Evolutionary conservation across 2,329 filamentous ascomycete genomes (phyloP), one percentile per base, ranked within the genome.

Genomic region (Fusarium sp.): DNA sequence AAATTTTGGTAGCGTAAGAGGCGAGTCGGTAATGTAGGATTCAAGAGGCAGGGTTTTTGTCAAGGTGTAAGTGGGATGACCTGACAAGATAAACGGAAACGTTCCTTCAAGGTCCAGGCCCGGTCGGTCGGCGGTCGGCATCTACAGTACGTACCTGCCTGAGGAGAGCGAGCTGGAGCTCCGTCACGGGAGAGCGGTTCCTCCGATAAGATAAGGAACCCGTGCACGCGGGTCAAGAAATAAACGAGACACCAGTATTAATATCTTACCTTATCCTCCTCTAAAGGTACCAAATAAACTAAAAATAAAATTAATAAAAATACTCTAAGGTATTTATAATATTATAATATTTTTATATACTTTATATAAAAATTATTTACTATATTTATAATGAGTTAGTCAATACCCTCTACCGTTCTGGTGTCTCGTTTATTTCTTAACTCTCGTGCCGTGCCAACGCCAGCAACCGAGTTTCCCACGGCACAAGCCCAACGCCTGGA

Each of bases 41-140:
- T 62, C 60, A 74, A 63, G 61, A 69, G 70, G 68, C 69, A 78
- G 64, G 75, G 75, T 76, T 78, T 71, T 71, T 58, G 63, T 70
- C 58, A 70, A 76, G 72, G 64, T 73, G 76, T 77, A 78, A 77
- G 75, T 78, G 75, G 74, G 69, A 78, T 78, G 76, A 69, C 75
- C 76, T 78, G 76, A 78, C 70, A 72, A 70, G 76, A 78, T 70
- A 70, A 71, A 76, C 62, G 52, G 60, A 71, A 63, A 69, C 59
- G 66, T 70, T 67, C 56, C 62, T 69, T 65, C 45, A 27, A 71
- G 76, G 76, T 69, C 76, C 52, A 70, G 76, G 57, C 76, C 76
- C 68, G 63, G 67, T 64, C 73, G 38, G 62, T 34, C 35, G 45
- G 45, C n/a, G 61, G 64, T 71, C 73, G 69, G 76, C 69, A 76